A percentile compares a stretch with the other conserved stretches of the same genome.
These are phyloP conservation scores for Zygoascus flipseniorum DNA, from an alignment of 805 yeast species.

Conservation along the genomic window DNA sequence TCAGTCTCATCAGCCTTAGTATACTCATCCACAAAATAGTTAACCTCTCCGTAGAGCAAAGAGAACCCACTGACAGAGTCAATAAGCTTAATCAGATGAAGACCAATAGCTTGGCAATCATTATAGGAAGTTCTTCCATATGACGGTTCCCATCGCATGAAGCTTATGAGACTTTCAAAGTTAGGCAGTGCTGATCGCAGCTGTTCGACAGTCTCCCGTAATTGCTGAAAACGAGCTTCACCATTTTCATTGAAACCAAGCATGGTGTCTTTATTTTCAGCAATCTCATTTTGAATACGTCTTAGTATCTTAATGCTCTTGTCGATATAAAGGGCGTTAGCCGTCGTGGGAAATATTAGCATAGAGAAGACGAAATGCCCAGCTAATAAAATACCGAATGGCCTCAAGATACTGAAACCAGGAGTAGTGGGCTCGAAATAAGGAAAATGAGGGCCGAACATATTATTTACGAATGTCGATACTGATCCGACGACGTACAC, in stretches of 20 bases:
- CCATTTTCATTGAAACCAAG: background rate
- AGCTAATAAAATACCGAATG: background rate
- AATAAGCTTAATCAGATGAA: background rate
- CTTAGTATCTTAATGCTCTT: conserved; percentile 10
- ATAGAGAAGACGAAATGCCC: conserved; percentile 14
- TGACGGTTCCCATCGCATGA: background rate
- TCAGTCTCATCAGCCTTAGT: conserved; percentile 13
- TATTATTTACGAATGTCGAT: conserved; percentile 15
- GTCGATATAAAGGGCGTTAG: conserved; percentile 18
- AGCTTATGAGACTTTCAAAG: conserved; percentile 4
- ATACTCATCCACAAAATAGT: conserved; percentile 2
- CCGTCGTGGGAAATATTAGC: conserved; percentile 23
- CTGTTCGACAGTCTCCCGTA: conserved; percentile 9
- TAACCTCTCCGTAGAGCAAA: background rate
- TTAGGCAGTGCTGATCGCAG: conserved; percentile 7
- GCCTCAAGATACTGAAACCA: conserved; percentile 13
- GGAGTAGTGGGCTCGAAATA: conserved; percentile 21
- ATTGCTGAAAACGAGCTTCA: conserved; percentile 7
- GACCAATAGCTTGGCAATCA: background rate
- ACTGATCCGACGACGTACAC: conserved; percentile 20
- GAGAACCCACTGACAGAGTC: background rate
- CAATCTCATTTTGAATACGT: conserved; percentile 9
- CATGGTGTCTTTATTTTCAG: conserved; percentile 2
- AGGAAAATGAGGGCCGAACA: conserved; percentile 15
- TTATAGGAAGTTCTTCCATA: background rate